Evolutionary conservation across 345 rosid species (phyloP).

Genomic region (Populus simonii): DNA sequence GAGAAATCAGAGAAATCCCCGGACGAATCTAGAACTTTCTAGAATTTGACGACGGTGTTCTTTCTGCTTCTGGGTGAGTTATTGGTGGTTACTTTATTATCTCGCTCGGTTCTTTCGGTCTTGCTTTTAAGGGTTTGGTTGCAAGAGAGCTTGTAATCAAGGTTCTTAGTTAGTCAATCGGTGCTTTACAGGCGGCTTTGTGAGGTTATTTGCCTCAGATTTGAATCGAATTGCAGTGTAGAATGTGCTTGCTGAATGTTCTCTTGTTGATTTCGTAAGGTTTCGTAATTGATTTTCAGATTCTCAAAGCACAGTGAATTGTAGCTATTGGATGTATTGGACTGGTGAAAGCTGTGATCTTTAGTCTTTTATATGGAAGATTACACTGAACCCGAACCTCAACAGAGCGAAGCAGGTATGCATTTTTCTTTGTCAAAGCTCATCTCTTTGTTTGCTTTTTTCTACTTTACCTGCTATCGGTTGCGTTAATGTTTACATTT

Average conservation of each 20-base stretch:
- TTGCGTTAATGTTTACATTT: neutral
- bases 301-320: neutral
- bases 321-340: neutral
- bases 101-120: neutral
- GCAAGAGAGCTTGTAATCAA: neutral
- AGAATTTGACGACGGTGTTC: neutral
- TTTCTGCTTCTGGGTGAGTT: neutral
- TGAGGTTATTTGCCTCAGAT: neutral
- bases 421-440: neutral
- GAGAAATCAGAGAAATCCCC: too few relatives aligned
- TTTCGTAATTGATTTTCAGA: neutral
- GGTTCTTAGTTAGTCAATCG: neutral
- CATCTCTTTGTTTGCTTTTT: neutral
- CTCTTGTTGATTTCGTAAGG: neutral
- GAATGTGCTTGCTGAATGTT: neutral
- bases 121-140: neutral
- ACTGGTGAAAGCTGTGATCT: neutral
- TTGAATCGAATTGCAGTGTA: neutral
- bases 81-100: neutral
- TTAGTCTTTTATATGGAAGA: slow-evolving; percentile 38
- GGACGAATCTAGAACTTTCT: neutral
- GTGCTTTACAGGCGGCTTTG: neutral
- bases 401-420: slow-evolving; percentile 44
- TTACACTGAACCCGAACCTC: slow-evolving; percentile 39
- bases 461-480: neutral